Evolutionary conservation across 2,329 filamentous ascomycete genomes (phyloP).

Genomic region (Nothophoma quercina): DNA sequence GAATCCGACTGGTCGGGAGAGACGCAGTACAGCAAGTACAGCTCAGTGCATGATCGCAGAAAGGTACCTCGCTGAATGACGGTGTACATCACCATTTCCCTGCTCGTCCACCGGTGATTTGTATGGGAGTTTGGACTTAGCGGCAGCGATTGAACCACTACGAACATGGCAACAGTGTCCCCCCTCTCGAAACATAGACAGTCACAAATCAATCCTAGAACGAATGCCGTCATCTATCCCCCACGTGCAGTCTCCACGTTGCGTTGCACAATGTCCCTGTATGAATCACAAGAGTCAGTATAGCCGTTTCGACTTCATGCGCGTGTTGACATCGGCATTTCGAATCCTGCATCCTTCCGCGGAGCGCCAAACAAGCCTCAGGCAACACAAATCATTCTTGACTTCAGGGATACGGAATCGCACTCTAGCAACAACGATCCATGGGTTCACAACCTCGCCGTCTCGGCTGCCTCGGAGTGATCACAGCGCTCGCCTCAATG

Average conservation of each 20-base stretch:
- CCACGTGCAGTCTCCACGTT: background rate
- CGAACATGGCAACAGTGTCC: background rate
- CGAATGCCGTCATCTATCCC: background rate
- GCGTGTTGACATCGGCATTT: too few relatives aligned
- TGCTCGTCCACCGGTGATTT: background rate
- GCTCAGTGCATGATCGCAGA: background rate
- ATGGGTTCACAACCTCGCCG: background rate
- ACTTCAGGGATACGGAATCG: background rate
- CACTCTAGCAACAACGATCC: background rate
- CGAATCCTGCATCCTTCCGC: constrained; percentile 7
- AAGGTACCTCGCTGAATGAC: background rate
- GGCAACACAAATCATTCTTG: background rate
- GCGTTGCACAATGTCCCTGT: constrained; percentile 5
- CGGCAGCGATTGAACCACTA: too few relatives aligned
- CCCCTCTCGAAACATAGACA: background rate
- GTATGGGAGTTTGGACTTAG: too few relatives aligned
- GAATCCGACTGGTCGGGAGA: background rate
- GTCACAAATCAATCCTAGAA: background rate
- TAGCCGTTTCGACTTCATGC: constrained; percentile 10
- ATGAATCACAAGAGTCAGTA: constrained; percentile 1
- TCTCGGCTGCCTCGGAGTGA: background rate
- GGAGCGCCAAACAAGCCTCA: background rate
- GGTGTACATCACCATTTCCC: background rate
- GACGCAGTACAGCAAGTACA: background rate
- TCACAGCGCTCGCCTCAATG: background rate